Conservation (phyloP, 2,329 filamentous ascomycete species). For the Phoma sp. region DNA sequence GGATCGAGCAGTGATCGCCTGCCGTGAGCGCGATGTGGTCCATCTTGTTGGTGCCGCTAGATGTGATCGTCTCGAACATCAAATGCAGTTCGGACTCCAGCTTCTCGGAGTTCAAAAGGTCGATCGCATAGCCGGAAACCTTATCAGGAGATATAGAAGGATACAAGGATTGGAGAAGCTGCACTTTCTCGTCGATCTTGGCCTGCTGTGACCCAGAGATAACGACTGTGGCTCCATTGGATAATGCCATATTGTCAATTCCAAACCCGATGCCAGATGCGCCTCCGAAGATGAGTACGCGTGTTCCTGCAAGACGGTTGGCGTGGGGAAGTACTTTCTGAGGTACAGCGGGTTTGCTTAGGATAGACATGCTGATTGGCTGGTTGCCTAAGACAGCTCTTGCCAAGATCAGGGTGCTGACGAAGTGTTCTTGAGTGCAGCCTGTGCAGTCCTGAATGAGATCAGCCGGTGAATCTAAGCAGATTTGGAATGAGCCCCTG, state of each 20-base stretch:
- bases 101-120: constrained; percentile 33
- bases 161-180: constrained; percentile 52
- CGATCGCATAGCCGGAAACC: constrained; percentile 30
- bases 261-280: constrained; percentile 68
- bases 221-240: constrained; percentile 61
- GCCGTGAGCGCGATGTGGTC: constrained; percentile 41
- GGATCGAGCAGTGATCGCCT: constrained; percentile 23
- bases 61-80: constrained; percentile 34
- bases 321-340: constrained; percentile 20
- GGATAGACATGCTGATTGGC: too few relatives aligned
- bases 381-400: too few relatives aligned
- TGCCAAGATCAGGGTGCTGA: too few relatives aligned
- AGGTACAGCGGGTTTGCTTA: too few relatives aligned
- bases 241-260: constrained; percentile 63
- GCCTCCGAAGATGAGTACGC: constrained; percentile 68
- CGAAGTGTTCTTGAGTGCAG: too few relatives aligned
- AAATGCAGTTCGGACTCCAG: constrained; percentile 34
- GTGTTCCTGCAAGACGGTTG: constrained; percentile 56
- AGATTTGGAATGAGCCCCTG: too few relatives aligned
- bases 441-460: too few relatives aligned
- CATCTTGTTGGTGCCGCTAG: constrained; percentile 32
- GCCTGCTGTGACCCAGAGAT: constrained; percentile 64
- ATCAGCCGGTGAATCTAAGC: too few relatives aligned
- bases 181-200: constrained; percentile 58
- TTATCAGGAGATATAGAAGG: constrained; percentile 20